Base-by-base conservation (phyloP, 331 rosid genomes). In the Malus hybrid region DNA sequence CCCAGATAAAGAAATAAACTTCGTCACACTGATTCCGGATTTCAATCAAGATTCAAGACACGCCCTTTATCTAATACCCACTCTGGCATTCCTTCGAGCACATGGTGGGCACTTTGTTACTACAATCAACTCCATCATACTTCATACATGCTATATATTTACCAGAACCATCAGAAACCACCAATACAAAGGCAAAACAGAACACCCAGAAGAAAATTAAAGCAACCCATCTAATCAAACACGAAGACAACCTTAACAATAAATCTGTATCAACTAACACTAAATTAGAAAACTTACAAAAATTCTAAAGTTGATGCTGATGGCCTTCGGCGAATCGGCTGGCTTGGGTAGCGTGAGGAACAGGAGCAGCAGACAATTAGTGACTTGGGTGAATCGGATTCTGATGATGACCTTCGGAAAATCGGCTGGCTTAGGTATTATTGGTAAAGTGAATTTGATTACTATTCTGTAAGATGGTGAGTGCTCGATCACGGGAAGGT, bases 71-170 rank as follows among this genome's bases (percentile, higher is more conserved):
- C 19, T n/a, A 79, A 62, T 24, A 57, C 14, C 28, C 59, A 29
- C 33, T 55, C 24, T 14, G 15, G 67, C 19, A 32, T 56, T 71
- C 12, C 63, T 42, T 71, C 78, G 59, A 76, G 28, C 81, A 70
- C 20, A 5, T 66, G 70, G 36, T 32, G 71, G 78, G 71, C 57
- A 60, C 55, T 12, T 28, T 3, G 16, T 33, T 22, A 12, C 12
- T 19, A 15, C 54, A 67, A 36, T 18, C 22, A 46, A 31, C 50
- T 32, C 55, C 55, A 12, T 12, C 31, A 2, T 1, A 22, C 48
- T 28, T 28, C 29, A 28, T 28, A 28, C 29, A 9, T 39, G 48
- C 48, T 7, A 56, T 12, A 44, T 1, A 57, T 33, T 12, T 18
- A 2, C 5, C 5, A 2, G 16, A 59, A 60, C 10, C 11, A 10